Percentiles rank a stretch among this genome's conserved stretches.
Conservation (phyloP, 805 yeast species). For the Metschnikowia proteae region DNA sequence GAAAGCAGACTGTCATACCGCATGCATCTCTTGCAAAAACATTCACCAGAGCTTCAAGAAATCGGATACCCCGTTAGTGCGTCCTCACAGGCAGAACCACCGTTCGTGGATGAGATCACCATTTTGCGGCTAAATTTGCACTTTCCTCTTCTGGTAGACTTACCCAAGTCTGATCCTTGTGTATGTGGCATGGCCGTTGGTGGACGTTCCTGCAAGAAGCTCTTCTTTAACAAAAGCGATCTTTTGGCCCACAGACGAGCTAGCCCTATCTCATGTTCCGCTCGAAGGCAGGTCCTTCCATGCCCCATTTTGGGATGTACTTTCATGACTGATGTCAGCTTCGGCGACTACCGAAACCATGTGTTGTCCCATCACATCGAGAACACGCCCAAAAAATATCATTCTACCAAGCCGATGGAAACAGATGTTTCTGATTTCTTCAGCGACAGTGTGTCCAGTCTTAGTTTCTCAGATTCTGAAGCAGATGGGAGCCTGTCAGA, state of each 20-base stretch:
- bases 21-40: slow-evolving; percentile 11
- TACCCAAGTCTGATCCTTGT: slow-evolving; percentile 9
- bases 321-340: slow-evolving; percentile 30
- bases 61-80: slow-evolving; percentile 17
- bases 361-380: slow-evolving; percentile 4
- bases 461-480: slow-evolving; percentile 7
- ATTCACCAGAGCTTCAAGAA: slow-evolving; percentile 10
- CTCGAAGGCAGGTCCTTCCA: slow-evolving; percentile 28
- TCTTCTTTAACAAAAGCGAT: slow-evolving; percentile 15
- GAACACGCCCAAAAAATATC: neutral
- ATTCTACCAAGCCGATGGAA: neutral
- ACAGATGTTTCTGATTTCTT: slow-evolving; percentile 8
- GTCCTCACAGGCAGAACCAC: neutral
- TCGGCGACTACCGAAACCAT: slow-evolving; percentile 10
- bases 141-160: slow-evolving; percentile 13
- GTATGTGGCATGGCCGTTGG: slow-evolving; percentile 3
- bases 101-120: slow-evolving; percentile 9
- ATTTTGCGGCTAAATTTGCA: slow-evolving; percentile 14
- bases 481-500: neutral
- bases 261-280: slow-evolving; percentile 23
- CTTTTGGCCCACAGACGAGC: slow-evolving; percentile 21
- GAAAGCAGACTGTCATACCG: slow-evolving; percentile 11
- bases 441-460: slow-evolving; percentile 12
- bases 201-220: slow-evolving; percentile 9
- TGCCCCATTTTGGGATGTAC: slow-evolving; percentile 43